Percentiles rank a stretch among this genome's conserved stretches.
Evolutionary conservation across 2,329 filamentous ascomycete species (phyloP).

Genomic region (Chaetomium sp.): DNA sequence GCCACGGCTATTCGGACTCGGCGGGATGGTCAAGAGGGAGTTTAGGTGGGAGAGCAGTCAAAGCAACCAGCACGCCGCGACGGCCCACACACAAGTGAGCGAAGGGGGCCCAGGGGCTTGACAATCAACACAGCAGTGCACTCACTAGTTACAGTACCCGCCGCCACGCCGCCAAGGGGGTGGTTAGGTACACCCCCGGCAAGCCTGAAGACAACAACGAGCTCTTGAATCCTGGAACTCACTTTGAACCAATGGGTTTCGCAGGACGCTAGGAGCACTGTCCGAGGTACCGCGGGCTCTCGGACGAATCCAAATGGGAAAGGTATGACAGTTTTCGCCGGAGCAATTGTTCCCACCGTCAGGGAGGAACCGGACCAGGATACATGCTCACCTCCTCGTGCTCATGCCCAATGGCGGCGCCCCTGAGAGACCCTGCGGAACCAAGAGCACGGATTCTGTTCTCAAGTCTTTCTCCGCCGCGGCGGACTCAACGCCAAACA

Average conservation of each 20-base stretch:
- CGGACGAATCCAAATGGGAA: background rate
- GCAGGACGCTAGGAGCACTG: background rate
- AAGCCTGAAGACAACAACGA: background rate
- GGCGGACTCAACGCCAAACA: background rate
- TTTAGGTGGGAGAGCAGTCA: background rate
- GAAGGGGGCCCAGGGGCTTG: background rate
- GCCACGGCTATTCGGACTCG: background rate
- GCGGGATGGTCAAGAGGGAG: background rate
- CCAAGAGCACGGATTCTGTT: background rate
- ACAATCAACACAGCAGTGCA: background rate
- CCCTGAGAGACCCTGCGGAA: background rate
- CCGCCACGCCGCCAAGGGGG: background rate
- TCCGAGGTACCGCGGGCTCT: background rate
- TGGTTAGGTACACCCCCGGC: background rate
- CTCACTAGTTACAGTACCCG: background rate
- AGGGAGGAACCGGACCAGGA: background rate
- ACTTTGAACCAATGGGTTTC: background rate
- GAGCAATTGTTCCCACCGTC: background rate
- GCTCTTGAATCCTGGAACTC: background rate
- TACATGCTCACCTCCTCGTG: background rate
- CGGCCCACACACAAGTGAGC: background rate
- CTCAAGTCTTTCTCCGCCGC: background rate
- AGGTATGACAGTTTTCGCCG: background rate
- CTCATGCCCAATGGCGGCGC: background rate
- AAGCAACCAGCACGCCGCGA: background rate